Evolutionary conservation across 805 yeast species (phyloP), one percentile per base, ranked within the genome.

Genomic region (Lipomyces anomalus): DNA sequence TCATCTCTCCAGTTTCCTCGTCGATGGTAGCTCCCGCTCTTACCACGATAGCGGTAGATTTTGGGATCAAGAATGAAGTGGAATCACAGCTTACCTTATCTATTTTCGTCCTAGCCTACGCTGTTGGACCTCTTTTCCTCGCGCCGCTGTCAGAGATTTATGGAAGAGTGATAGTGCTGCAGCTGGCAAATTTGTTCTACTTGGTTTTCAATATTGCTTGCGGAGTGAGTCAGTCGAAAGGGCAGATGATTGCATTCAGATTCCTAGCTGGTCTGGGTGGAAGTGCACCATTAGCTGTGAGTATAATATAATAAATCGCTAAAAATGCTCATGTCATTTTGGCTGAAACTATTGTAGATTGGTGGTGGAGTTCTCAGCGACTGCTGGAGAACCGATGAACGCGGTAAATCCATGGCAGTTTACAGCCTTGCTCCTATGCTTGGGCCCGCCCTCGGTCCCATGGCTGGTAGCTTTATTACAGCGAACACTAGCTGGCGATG

Each of bases 91-190:
- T 77, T 48, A 72, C 74, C 3, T 74, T 78, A 5, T 72, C 80
- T 0, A 67, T 79, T 29, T 78, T 73, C 63, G 70, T 79, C 18
- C 67, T 77, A n/a, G 95, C 95, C 4, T 86, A 86, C 60, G 73
- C 87, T 20, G 71, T 85, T 17, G 95, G 95, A 32, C 95, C 95
- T 0, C 67, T 87, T 50, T 51, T 87, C 18, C 86, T 95, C 92
- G 84, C 95, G n/a, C 95, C 95, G 9, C 67, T 85, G 30, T 75
- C 84, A 26, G 95, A 86, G 65, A 79, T 80, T 57, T 78, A 80
- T 57, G 95, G 95, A 38, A 75, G 95, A n/a, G n/a, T n/a, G n/a
- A n/a, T n/a, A n/a, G n/a, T n/a, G n/a, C n/a, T n/a, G n/a, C n/a
- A n/a, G n/a, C n/a, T n/a, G n/a, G n/a, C n/a, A n/a, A n/a, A n/a